Evolutionary conservation across 1,139 yeast genomes (phyloP), one percentile per base, ranked within the genome.

Genomic region (Yamadazyma aaseri): DNA sequence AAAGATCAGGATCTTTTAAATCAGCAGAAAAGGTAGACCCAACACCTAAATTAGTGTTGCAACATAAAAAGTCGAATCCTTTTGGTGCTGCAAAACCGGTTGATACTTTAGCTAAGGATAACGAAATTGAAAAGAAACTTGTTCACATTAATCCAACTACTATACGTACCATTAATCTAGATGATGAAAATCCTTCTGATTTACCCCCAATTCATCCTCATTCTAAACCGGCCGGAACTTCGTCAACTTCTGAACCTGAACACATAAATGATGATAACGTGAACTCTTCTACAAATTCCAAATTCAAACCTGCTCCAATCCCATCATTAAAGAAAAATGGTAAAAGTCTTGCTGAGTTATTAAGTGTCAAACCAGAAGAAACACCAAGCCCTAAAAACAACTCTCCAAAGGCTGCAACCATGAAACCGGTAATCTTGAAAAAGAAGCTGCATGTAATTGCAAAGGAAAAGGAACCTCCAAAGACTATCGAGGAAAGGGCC

Each of bases 91-190:
- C 76, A 0, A 69, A 62, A 45, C 76, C 76, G 3, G 74, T 71
- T 37, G 65, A 72, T 60, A 48, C 64, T 3, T 49, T 65, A 23
- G 53, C 73, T 4, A 59, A 61, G 35, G 66, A 60, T 46, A 63
- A 61, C 26, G 74, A 69, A 44, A 62, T 68, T 24, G 73, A 69
- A 26, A 61, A 63, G 41, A 62, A 72, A 46, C 56, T 81, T 40
- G 60, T 70, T 6, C 62, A 65, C 32, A 57, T 79, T 28, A 81
- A 81, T 47, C 71, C 73, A 26, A 79, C 84, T 0, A 81, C 86
- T 0, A 68, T 75, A 33, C 72, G 71, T 49, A 76, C 80, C 2
- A 44, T 73, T 24, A 77, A 73, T 0, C 55, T 59, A 12, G 55
- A 50, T 11, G 53, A 46, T 11, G 34, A 34, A 12, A 24, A 28